Evolutionary conservation across 2,329 filamentous ascomycete species (phyloP).

Genomic region (Aspergillus bombycis): DNA sequence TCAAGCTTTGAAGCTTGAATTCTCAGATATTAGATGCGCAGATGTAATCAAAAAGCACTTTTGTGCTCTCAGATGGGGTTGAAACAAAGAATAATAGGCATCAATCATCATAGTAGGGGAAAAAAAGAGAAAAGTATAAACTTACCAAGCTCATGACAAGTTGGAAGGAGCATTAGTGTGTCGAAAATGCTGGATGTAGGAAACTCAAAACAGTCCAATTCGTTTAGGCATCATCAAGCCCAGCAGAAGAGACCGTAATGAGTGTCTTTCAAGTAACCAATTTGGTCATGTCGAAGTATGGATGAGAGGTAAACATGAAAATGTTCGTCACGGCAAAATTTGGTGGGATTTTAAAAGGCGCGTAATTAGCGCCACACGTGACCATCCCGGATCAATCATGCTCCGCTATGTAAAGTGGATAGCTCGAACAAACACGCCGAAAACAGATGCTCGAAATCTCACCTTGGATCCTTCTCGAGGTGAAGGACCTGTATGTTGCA

Average conservation of each 20-base stretch:
- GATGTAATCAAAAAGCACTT: constrained; percentile 33
- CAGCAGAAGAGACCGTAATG: neutral
- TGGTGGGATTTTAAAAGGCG: constrained; percentile 23
- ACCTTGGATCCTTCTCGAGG: too few species aligned
- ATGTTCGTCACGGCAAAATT: constrained; percentile 13
- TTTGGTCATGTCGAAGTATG: neutral
- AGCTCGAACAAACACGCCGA: neutral
- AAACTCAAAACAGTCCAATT: neutral
- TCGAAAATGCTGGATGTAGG: neutral
- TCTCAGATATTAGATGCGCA: constrained; percentile 35
- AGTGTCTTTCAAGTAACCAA: neutral
- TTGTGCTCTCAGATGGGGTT: constrained; percentile 42
- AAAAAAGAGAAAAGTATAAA: neutral
- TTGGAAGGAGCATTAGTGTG: neutral
- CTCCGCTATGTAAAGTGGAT: constrained; percentile 12
- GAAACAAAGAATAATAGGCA: constrained; percentile 42
- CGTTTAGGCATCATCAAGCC: constrained; percentile 5
- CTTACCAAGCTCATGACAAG: constrained; percentile 9
- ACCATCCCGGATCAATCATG: constrained; percentile 19
- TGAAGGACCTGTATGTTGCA: neutral
- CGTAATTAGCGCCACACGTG: constrained; percentile 28
- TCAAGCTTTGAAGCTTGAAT: constrained; percentile 6
- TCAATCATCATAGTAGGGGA: constrained; percentile 34
- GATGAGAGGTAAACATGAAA: constrained; percentile 9
- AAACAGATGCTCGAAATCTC: neutral